These are phyloP conservation scores for Cladophialophora immunda DNA, from an alignment of 2,329 filamentous ascomycete species.

Conservation along the genomic window DNA sequence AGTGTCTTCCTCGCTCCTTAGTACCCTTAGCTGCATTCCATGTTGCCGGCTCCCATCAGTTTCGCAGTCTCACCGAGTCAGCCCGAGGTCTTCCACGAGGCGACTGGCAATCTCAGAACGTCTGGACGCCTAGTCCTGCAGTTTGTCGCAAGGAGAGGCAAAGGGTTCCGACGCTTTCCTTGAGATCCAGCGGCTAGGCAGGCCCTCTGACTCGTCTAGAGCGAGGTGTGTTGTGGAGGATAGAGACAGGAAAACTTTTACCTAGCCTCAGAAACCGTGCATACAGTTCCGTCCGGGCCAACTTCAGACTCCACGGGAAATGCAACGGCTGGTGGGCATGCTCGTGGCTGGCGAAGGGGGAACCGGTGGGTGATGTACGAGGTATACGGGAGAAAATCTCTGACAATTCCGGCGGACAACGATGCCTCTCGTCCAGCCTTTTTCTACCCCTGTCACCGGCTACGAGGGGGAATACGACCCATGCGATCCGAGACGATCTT, in stretches of 20 bases:
- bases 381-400: neutral
- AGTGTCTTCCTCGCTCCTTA: neutral
- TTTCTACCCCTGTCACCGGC: neutral
- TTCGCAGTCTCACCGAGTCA: neutral
- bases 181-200: neutral
- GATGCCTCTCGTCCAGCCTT: neutral
- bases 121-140: neutral
- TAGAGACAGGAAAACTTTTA: conserved; percentile 1
- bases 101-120: neutral
- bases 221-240: neutral
- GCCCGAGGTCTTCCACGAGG: neutral
- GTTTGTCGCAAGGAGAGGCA: neutral
- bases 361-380: neutral
- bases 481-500: conserved; percentile 3
- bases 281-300: neutral
- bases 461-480: neutral
- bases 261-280: neutral
- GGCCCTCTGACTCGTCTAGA: neutral
- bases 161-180: neutral
- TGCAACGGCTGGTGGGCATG: neutral
- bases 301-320: neutral
- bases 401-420: neutral
- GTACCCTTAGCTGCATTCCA: neutral
- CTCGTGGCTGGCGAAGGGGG: neutral
- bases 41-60: neutral